These are phyloP conservation scores for Boletus reticulatus DNA, from an alignment of 768 basidiomycete genomes.

Conservation along the genomic window DNA sequence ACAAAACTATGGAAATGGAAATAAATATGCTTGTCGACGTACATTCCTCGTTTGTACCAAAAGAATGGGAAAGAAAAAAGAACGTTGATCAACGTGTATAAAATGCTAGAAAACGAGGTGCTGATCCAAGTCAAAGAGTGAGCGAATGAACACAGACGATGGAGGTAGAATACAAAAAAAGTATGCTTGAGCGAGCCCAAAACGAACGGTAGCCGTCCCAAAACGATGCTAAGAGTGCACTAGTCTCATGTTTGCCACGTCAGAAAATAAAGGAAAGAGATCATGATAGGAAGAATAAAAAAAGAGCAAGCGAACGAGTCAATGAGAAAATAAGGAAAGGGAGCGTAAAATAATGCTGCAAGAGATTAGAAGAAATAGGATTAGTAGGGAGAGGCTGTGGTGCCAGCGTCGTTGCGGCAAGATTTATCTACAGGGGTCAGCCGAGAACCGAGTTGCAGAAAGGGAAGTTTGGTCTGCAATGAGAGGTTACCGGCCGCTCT, in stretches of 20 bases:
- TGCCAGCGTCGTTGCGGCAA: background rate
- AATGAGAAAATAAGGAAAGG: constrained; percentile 12
- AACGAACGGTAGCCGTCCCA: constrained; percentile 10
- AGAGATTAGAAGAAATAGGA: constrained; percentile 10
- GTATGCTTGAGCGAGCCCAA: background rate
- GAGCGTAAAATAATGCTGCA: constrained; percentile 1
- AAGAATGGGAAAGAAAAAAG: background rate
- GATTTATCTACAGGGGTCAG: background rate
- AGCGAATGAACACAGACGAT: no score
- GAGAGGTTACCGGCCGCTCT: constrained; percentile 25
- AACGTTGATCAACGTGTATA: background rate
- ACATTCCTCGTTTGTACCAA: constrained; percentile 8
- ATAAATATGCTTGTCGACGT: constrained; percentile 4
- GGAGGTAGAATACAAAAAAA: background rate
- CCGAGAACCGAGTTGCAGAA: background rate
- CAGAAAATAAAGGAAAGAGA: background rate
- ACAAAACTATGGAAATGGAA: background rate
- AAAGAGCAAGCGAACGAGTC: constrained; percentile 2
- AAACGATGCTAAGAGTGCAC: constrained; percentile 12
- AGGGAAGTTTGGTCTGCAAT: background rate
- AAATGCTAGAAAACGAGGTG: background rate
- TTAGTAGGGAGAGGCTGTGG: constrained; percentile 6
- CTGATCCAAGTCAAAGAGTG: background rate
- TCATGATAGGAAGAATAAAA: background rate
- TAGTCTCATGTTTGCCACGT: background rate